A percentile compares a stretch with the other conserved stretches of the same genome.
phyloP scores from a whole-genome alignment of 2,329 filamentous ascomycete species.

The Neonectria sp. region DNA sequence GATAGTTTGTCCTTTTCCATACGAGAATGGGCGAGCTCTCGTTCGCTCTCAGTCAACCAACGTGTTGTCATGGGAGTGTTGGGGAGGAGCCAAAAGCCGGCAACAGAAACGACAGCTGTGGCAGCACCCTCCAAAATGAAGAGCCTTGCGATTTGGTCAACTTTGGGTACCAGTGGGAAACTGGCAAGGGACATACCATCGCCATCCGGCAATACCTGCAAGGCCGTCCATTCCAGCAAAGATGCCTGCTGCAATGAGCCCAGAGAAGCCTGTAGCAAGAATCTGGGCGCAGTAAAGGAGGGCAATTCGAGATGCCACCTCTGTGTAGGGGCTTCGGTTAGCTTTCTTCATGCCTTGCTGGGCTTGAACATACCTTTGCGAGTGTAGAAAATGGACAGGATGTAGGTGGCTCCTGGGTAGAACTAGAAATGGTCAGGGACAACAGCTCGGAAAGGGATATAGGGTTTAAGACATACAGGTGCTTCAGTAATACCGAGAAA shows the following conservation, averaged over 20 bases:
- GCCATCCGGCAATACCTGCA: constrained; percentile 72
- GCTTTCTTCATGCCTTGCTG: fast-evolving
- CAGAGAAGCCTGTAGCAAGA: constrained; percentile 78
- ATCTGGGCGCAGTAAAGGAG: constrained; percentile 73
- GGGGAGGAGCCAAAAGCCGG: constrained; percentile 51
- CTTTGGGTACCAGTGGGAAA: fast-evolving
- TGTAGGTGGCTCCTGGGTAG: constrained; percentile 57
- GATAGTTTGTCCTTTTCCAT: constrained; percentile 68
- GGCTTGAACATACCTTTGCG: constrained; percentile 44
- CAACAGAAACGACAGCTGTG: constrained; percentile 49
- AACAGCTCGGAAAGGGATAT: neutral
- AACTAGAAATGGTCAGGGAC: constrained; percentile 44
- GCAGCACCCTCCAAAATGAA: constrained; percentile 70
- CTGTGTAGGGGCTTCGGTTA: constrained; percentile 61
- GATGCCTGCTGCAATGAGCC: constrained; percentile 73
- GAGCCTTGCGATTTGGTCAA: constrained; percentile 37
- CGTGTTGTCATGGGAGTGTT: constrained; percentile 61
- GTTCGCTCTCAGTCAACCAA: constrained; percentile 62
- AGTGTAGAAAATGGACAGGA: constrained; percentile 54
- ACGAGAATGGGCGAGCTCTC: constrained; percentile 62
- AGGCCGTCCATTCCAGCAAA: constrained; percentile 59
- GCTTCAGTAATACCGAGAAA: constrained; percentile 58
- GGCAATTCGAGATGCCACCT: constrained; percentile 73
- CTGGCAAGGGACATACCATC: constrained; percentile 59
- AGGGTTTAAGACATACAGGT: constrained; percentile 41